A percentile compares a stretch with the other conserved stretches of the same genome.
Evolutionary conservation across 495 filamentous ascomycete species (phyloP).

Genomic region (Podospora tetraspora): DNA sequence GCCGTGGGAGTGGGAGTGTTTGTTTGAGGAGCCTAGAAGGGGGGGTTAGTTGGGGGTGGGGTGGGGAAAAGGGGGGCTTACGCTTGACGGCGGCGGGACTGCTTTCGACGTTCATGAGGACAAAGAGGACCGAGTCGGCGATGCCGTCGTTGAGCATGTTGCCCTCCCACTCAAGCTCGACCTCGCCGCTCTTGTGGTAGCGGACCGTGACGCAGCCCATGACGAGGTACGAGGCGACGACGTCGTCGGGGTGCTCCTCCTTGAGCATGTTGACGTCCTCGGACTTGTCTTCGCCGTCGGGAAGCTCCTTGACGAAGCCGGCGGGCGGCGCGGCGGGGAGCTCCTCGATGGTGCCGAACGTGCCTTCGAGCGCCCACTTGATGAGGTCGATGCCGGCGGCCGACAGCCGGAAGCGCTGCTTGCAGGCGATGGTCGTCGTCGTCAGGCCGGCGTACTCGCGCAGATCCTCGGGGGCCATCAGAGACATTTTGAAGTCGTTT

Average conservation of each 20-base stretch:
- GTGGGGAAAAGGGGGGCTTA: slow-evolving; percentile 38
- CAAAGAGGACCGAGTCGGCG: slow-evolving; percentile 89
- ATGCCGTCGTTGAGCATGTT: slow-evolving; percentile 97
- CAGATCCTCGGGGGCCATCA: slow-evolving; percentile 95
- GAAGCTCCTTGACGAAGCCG: slow-evolving; percentile 22
- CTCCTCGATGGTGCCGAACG: slow-evolving; percentile 81
- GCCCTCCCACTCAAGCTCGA: slow-evolving; percentile 94
- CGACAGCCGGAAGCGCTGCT: slow-evolving; percentile 76
- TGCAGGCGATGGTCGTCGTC: slow-evolving; percentile 87
- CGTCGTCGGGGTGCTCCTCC: slow-evolving; percentile 14
- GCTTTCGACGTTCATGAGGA: slow-evolving; percentile 82
- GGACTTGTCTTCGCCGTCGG: slow-evolving; percentile 35
- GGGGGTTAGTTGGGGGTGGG: neutral
- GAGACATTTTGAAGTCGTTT: slow-evolving; percentile 89
- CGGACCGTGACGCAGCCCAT: slow-evolving; percentile 86
- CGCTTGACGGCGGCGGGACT: slow-evolving; percentile 92
- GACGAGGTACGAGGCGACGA: slow-evolving; percentile 62
- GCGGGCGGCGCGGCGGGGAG: slow-evolving; percentile 41
- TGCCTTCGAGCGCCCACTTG: slow-evolving; percentile 88
- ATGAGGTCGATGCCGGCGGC: slow-evolving; percentile 88
- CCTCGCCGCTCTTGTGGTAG: slow-evolving; percentile 63
- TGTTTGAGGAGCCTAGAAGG: slow-evolving; percentile 44
- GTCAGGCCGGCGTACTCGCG: slow-evolving; percentile 92
- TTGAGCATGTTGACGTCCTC: slow-evolving; percentile 59
- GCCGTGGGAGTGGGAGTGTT: slow-evolving; percentile 54